Base-by-base conservation (phyloP, 352 stramenopile genomes). In the Phytophthora nicotianae region DNA sequence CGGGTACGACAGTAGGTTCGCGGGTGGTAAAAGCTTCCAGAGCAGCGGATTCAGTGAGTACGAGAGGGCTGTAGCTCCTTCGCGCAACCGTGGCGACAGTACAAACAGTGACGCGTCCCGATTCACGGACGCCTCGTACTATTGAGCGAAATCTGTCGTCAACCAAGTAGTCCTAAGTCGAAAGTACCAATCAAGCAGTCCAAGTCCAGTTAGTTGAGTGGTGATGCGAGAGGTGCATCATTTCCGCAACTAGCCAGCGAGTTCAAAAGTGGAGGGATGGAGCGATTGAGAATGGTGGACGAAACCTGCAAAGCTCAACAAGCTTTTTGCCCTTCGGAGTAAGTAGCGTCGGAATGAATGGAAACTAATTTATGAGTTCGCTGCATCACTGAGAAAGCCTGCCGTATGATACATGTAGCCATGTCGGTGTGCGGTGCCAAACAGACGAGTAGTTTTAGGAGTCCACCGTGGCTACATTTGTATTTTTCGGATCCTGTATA, bases 11-110 rank as follows among this genome's bases (percentile, higher is more conserved):
- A 54, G 47, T 5, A 41, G 62, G 42, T 62, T 47, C 21, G 56
- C 49, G 2, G 49, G 26, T 41, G 56, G 38, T 4, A 65, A 67
- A 23, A 75, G 52, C 29, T 81, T 79, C 48, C 47, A 75, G 26
- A 83, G 69, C 57, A 61, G 61, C 11, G 72, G 76, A 20, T 83
- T 77, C 59, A 83, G 74, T 37, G 69, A 65, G 21, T 70, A 79
- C 23, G 64, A 68, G 14, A 64, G 53, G 14, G 40, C 23, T 0
- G 20, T 32, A 7, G 60, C 60, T 4, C 21, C 58, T 5, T 42
- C 54, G 5, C 67, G 51, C 24, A 46, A 58, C 4, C 29, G 50
- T n/a, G 55, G 29, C 21, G n/a, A 62, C 29, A 62, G 65, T 29
- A 42, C 17, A 17, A 58, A 62, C 23, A 76, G 54, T 37, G 64